Evolutionary conservation across 495 filamentous ascomycete species (phyloP), one percentile per base, ranked within the genome.

Genomic region (Beverwykella pulmonaria): DNA sequence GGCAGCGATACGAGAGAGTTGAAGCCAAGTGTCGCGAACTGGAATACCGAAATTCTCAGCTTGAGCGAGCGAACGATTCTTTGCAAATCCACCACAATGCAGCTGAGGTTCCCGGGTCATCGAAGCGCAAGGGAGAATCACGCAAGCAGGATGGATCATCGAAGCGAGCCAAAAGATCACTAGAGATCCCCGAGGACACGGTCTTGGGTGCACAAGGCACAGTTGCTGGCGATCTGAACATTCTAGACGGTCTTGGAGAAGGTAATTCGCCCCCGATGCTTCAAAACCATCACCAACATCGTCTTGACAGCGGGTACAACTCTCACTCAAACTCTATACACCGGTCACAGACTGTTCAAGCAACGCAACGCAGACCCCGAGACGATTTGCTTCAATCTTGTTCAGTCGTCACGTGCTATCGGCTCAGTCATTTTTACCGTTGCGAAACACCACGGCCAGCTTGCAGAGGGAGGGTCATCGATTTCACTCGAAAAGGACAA

Each of bases 181-280:
- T 17, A 20, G 39, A 56, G 15, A 25, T 19, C 22, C 10, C 53
- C 3, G 58, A 36, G 15, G 12, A 57, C 7, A 22, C 54, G 9
- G 7, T 49, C 2, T 0, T 53, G 8, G 30, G 12, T 4, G 17
- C 27, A 15, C 44, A 61, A 26, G 67, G 27, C 14, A 39, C 67
- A 12, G 39, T 66, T 27, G 26, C 61, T 1, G 62, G 52, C 8
- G 52, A 70, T 46, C 49, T 66, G 22, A 46, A 55, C 4, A 9
- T 49, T 14, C 34, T 66, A 8, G 59, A 63, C 8, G n/a, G 20
- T 2, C 49, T 71, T n/a, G 68, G 63, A 71, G 44, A 67, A 58
- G 60, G 66, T 44, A 64, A 30, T 60, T 20, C 9, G 15, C 19
- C 19, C 7, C 27, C 26, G 5, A 34, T 5, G 14, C 26, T 26